phyloP scores from a whole-genome alignment of 176 grass and related monocot species.

The Saccharum spontaneum region DNA sequence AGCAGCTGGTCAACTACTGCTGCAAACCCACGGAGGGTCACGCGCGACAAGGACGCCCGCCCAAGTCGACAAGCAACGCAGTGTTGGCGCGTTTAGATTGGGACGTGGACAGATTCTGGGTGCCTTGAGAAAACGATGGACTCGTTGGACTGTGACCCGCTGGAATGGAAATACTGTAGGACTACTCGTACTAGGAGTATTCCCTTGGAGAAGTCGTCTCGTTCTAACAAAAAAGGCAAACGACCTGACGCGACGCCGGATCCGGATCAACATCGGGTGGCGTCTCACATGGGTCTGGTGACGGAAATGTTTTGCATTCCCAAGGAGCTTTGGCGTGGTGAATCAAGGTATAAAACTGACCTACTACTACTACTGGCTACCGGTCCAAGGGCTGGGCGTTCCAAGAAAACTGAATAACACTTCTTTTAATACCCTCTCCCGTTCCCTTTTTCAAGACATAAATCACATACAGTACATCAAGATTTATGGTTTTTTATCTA shows the following conservation, averaged over 20 bases:
- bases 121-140: slow-evolving; percentile 14
- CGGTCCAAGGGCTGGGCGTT: too few species aligned
- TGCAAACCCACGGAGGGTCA: neutral
- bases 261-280: slow-evolving; percentile 8
- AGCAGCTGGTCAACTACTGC: neutral
- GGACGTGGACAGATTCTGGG: neutral
- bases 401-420: too few species aligned
- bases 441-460: too few species aligned
- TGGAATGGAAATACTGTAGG: neutral
- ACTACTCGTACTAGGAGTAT: too few species aligned
- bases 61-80: neutral
- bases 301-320: neutral
- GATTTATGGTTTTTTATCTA: too few species aligned
- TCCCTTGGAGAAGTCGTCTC: too few species aligned
- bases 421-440: too few species aligned
- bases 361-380: neutral
- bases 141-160: neutral
- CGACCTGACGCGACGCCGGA: neutral
- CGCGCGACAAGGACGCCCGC: slow-evolving; percentile 21
- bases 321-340: neutral
- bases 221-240: too few species aligned
- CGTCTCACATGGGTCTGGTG: too few species aligned
- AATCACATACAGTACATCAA: too few species aligned
- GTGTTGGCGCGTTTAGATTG: neutral
- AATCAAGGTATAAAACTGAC: neutral